phyloP scores from a whole-genome alignment of 257 asterid genomes.

The Solanum ossicruentum region DNA sequence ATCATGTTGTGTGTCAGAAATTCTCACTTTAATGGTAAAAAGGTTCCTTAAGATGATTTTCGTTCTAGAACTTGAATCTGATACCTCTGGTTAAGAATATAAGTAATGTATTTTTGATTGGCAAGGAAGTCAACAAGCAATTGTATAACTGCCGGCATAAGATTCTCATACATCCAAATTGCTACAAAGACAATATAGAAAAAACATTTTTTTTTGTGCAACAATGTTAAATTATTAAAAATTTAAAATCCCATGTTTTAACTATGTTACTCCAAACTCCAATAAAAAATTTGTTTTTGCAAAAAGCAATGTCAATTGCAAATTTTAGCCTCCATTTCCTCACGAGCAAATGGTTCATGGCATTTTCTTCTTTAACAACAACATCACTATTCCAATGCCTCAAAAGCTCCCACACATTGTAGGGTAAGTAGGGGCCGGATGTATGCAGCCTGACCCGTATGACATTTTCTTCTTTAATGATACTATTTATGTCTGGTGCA shows the following conservation, averaged over 20 bases:
- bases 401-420: no score
- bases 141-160: neutral
- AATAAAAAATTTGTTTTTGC: neutral
- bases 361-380: slow-evolving; percentile 34
- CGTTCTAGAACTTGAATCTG: neutral
- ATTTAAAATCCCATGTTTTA: neutral
- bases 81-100: neutral
- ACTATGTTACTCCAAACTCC: neutral
- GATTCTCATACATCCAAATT: neutral
- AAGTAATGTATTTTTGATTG: neutral
- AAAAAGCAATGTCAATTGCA: neutral
- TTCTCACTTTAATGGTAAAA: neutral
- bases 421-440: no score
- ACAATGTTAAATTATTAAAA: neutral
- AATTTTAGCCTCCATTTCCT: slow-evolving; percentile 16
- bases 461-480: slow-evolving; percentile 37
- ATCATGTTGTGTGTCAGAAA: neutral
- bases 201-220: neutral
- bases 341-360: slow-evolving; percentile 46
- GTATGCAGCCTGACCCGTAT: no score
- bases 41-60: neutral
- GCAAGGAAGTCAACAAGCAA: neutral
- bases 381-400: no score
- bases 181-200: neutral
- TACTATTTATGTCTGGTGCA: slow-evolving; percentile 55